Evolutionary conservation across 495 filamentous ascomycete genomes (phyloP), one percentile per base, ranked within the genome.

Genomic region (Penicillium malachiteum): DNA sequence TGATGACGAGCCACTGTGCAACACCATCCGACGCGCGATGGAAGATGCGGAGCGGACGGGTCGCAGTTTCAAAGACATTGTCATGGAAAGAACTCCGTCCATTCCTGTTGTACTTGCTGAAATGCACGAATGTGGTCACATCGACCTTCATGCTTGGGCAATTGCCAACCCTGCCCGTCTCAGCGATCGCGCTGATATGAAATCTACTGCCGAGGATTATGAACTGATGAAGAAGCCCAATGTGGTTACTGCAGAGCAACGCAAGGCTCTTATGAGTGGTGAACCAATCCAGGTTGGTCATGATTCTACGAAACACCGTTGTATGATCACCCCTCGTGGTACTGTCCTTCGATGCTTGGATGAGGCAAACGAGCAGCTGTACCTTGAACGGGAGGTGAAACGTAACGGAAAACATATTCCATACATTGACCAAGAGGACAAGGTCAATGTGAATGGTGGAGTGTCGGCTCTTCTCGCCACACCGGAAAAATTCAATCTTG

Each of bases 311-410:
- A 75, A 81, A 41, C 66, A 78, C 32, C 67, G 72, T n/a, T 73
- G 69, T 31, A 72, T 94, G 44, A 84, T 94, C 48, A 92, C 89
- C 1, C 90, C 92, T 3, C 85, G 87, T 53, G 91, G 91, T 4
- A 84, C 86, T 52, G 87, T 88, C 50, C 77, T 97, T 30, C 84
- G 84, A 37, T 90, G 91, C 57, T 75, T 98, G 17, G 87, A 81
- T 10, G 65, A 78, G 12, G 87, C 89, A 31, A 89, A 95, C 63
- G 91, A 96, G 56, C 78, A 87, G 18, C 81, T 86, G 8, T 93
- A 89, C 55, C 72, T 97, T 12, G 77, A 83, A 49, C 78, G 96
- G 0, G 90, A 96, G 69, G 78, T 82, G 54, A 78, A 71, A 47
- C 72, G 88, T 45, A 72, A 77, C 16, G 58, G 56, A 21, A 38